phyloP scores from a whole-genome alignment of 768 basidiomycete genomes.

The Mrakia blollopis region DNA sequence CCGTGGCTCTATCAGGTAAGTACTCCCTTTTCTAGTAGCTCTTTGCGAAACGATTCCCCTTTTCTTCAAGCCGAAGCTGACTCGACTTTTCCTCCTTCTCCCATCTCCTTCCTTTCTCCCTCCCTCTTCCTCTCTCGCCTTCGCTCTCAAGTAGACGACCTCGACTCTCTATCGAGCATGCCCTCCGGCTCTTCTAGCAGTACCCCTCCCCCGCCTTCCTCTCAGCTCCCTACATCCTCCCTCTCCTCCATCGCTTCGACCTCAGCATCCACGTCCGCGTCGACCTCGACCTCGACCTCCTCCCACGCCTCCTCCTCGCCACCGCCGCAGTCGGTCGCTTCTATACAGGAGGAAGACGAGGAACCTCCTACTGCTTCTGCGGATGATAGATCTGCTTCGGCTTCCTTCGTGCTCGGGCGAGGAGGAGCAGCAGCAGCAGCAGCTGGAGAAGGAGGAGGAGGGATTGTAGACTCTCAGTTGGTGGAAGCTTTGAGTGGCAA shows the following conservation, averaged over 20 bases:
- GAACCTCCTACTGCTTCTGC: not conserved
- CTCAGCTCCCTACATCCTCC: not conserved
- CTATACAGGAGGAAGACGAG: constrained; percentile 3
- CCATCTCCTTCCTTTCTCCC: not conserved
- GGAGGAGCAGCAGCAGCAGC: not conserved
- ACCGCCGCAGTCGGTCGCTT: not conserved
- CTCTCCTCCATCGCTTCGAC: not conserved
- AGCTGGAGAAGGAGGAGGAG: not conserved
- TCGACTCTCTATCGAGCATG: no score
- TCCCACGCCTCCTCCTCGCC: not conserved
- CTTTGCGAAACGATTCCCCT: no score
- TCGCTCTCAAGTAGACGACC: not conserved
- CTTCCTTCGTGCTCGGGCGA: not conserved
- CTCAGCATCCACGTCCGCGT: not conserved
- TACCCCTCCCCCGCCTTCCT: not conserved
- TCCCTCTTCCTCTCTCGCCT: not conserved
- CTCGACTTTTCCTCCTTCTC: constrained; percentile 2
- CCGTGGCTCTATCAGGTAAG: no score
- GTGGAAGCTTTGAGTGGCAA: constrained; percentile 31
- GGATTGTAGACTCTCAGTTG: constrained; percentile 21
- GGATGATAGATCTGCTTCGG: not conserved
- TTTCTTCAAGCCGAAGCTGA: no score
- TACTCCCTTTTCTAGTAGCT: no score
- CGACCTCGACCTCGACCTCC: not conserved
- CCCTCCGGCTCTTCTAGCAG: not conserved